Conservation (phyloP, 192 early-diverging fungal species). For the Mycoemilia scoparia region DNA sequence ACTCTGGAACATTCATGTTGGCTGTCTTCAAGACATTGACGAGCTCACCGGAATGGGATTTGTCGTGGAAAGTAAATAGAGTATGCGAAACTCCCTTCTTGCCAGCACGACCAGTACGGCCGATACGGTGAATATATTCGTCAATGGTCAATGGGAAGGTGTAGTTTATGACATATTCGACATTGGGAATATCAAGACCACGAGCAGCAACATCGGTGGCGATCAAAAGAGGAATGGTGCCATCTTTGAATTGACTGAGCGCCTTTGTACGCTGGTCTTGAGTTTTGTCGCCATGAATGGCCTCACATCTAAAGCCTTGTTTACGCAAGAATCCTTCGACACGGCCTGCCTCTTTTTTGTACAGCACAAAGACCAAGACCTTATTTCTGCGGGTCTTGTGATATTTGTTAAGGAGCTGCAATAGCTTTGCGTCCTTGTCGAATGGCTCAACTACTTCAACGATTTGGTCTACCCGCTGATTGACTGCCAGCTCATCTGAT, state of each 20-base stretch:
- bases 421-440: slow-evolving; percentile 54
- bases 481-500: slow-evolving; percentile 73
- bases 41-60: slow-evolving; percentile 67
- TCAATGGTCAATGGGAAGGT: slow-evolving; percentile 96
- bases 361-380: slow-evolving; percentile 84
- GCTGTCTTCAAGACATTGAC: slow-evolving; percentile 85
- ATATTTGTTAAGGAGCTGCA: slow-evolving; percentile 62
- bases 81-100: slow-evolving; percentile 80
- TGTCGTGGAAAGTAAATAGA: slow-evolving; percentile 80
- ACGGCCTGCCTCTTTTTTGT: slow-evolving; percentile 86
- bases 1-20: slow-evolving; percentile 65
- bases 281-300: slow-evolving; percentile 83
- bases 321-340: slow-evolving; percentile 52
- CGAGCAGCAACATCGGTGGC: slow-evolving; percentile 89
- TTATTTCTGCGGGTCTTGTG: slow-evolving; percentile 73
- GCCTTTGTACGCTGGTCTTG: slow-evolving; percentile 69
- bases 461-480: slow-evolving; percentile 65
- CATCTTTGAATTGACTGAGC: slow-evolving; percentile 63
- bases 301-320: slow-evolving; percentile 63
- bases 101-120: slow-evolving; percentile 90
- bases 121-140: slow-evolving; percentile 84
- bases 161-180: slow-evolving; percentile 91
- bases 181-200: slow-evolving; percentile 75
- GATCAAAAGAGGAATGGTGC: slow-evolving; percentile 64
- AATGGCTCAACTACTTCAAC: slow-evolving; percentile 74